Evolutionary conservation across 1,139 yeast species (phyloP).

Genomic region (Debaryomyces sp.): DNA sequence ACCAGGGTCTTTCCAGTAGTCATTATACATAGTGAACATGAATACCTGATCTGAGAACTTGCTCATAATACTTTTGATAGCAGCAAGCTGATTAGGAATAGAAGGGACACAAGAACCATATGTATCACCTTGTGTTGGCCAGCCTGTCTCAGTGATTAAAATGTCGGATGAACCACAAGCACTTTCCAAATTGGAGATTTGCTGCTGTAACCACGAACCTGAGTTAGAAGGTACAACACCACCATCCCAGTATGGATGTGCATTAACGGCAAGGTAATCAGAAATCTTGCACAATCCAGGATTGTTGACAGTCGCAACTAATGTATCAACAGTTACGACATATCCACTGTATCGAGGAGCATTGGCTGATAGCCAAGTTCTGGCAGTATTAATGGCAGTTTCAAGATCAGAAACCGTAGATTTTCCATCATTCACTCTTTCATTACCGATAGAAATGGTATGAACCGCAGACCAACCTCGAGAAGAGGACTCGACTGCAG

Average conservation of each 20-base stretch:
- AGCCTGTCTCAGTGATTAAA: conserved; percentile 75
- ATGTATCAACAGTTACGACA: conserved; percentile 79
- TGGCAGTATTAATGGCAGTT: conserved; percentile 57
- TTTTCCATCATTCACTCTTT: conserved; percentile 68
- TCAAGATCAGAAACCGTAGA: conserved; percentile 63
- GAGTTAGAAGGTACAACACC: conserved; percentile 63
- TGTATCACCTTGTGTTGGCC: conserved; percentile 75
- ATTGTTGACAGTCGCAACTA: conserved; percentile 71
- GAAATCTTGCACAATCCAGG: conserved; percentile 70
- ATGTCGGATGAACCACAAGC: conserved; percentile 65
- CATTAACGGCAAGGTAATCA: conserved; percentile 80
- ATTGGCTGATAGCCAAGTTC: conserved; percentile 51
- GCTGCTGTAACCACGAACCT: conserved; percentile 70
- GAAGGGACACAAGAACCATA: conserved; percentile 74
- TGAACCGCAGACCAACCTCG: conserved; percentile 75
- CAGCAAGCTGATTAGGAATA: conserved; percentile 59
- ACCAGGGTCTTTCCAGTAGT: conserved; percentile 78
- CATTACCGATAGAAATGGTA: conserved; percentile 82
- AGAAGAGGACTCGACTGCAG: conserved; percentile 53
- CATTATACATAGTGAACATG: conserved; percentile 74
- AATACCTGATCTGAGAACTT: conserved; percentile 58
- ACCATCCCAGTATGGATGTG: conserved; percentile 82
- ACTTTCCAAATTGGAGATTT: conserved; percentile 65
- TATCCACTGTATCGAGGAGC: conserved; percentile 69
- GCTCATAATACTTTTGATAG: conserved; percentile 57